Evolutionary conservation across 2,329 filamentous ascomycete species (phyloP).

Genomic region (Talaromyces sp.): DNA sequence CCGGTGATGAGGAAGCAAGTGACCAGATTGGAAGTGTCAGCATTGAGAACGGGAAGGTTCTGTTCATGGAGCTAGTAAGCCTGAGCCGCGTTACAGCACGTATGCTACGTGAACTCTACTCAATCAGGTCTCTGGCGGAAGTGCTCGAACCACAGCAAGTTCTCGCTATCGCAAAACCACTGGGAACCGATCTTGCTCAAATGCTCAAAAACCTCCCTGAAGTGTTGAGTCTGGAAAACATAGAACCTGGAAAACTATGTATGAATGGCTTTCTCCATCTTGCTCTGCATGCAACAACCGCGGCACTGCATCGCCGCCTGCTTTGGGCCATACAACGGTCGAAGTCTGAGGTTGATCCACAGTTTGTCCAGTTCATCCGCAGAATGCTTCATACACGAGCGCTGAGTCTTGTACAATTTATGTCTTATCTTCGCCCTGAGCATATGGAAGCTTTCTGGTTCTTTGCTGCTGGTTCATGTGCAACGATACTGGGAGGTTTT

Average conservation of each 20-base stretch:
- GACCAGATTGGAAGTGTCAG: conserved; percentile 14
- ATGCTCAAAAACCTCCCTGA: conserved; percentile 8
- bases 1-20: conserved; percentile 8
- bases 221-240: conserved; percentile 11
- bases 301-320: conserved; percentile 13
- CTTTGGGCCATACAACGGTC: conserved; percentile 13
- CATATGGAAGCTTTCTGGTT: conserved; percentile 19
- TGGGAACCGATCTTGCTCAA: conserved; percentile 13
- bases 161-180: conserved; percentile 14
- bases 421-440: conserved; percentile 13
- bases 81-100: conserved; percentile 12
- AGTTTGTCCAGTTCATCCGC: conserved; percentile 12
- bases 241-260: conserved; percentile 11
- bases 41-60: conserved; percentile 14
- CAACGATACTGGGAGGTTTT: conserved; percentile 13
- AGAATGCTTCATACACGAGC: conserved; percentile 12
- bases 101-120: conserved; percentile 13
- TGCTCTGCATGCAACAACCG: conserved; percentile 15
- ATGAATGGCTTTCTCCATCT: conserved; percentile 16
- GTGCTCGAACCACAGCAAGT: conserved; percentile 13
- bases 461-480: conserved; percentile 15
- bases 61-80: conserved; percentile 11
- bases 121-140: conserved; percentile 10
- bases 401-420: conserved; percentile 9
- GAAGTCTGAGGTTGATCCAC: not conserved